A percentile compares a stretch with the other conserved stretches of the same genome.
These are phyloP conservation scores for Yamadazyma triangularis DNA, from an alignment of 1,139 yeast species.

Conservation along the genomic window DNA sequence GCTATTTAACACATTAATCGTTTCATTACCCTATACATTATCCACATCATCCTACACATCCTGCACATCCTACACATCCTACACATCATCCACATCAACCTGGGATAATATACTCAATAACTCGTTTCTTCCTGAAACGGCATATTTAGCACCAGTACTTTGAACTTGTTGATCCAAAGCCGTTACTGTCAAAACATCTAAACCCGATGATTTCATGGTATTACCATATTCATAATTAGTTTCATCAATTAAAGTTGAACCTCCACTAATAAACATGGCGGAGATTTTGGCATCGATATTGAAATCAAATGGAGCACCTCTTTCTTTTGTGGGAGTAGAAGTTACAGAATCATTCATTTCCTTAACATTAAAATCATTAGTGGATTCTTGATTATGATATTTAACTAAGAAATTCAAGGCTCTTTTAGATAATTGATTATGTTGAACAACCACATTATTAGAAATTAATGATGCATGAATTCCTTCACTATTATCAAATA, in stretches of 20 bases:
- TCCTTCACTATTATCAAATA: constrained; percentile 54
- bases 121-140: constrained; percentile 76
- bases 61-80: too few species aligned
- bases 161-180: constrained; percentile 40
- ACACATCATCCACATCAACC: too few species aligned
- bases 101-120: constrained; percentile 48
- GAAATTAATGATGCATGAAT: constrained; percentile 77
- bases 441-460: constrained; percentile 65
- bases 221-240: constrained; percentile 62
- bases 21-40: too few species aligned
- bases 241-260: constrained; percentile 67
- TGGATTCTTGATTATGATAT: constrained; percentile 24
- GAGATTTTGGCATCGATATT: constrained; percentile 16
- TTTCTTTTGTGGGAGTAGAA: constrained; percentile 10
- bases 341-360: constrained; percentile 12
- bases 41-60: too few species aligned
- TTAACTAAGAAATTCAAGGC: constrained; percentile 48
- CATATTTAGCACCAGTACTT: constrained; percentile 58
- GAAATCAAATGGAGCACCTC: constrained; percentile 2
- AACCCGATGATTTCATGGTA: constrained; percentile 31
- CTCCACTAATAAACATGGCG: constrained; percentile 59
- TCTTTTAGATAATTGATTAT: constrained; percentile 45
- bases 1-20: constrained; percentile 2
- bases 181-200: constrained; percentile 58
- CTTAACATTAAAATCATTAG: constrained; percentile 20